Evolutionary conservation across 805 yeast species (phyloP), one percentile per base, ranked within the genome.

Genomic region (Lachancea cidri): DNA sequence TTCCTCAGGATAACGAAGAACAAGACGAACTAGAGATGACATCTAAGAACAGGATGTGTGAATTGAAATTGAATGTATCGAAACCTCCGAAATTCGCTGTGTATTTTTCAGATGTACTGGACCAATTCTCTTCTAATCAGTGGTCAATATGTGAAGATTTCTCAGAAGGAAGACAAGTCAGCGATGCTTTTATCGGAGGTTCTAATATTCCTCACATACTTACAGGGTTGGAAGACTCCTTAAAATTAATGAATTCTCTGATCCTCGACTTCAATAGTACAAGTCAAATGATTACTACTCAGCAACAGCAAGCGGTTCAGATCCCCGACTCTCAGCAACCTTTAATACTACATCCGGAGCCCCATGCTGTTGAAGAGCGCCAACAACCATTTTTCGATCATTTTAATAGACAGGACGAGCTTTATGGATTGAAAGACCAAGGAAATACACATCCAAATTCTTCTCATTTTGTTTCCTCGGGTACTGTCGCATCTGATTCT

Each of bases 141-240:
- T 82, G 89, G 89, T 79, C 85, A 1, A 79, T 83, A 18, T 83
- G 91, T 61, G 91, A 83, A 43, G 94, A 85, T 62, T 85, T 85
- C 50, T 79, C 86, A 44, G 93, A 84, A 53, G 89, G 86, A 11
- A 87, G 82, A 53, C 91, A 84, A 56, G 93, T 85, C 4, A 77
- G 77, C 41, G 73, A 72, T 43, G 91, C 93, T 0, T 77, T 68
- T 55, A 66, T 71, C 22, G 79, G 78, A 3, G 85, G 86, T 2
- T 68, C 77, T 3, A 72, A 74, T 16, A 68, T 78, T 11, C 88
- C 89, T 1, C 93, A 84, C 60, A 76, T 81, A 2, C 62, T 83
- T 30, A 79, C 76, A 17, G 93, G 91, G 1, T 58, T 67, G 8
- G 69, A 67, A 52, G 65, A 63, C 34, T 72, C 81, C 1, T 60